A percentile compares a stretch with the other conserved stretches of the same genome.
These are phyloP conservation scores for Vitis hybrid DNA, from an alignment of 177 flowering plant genomes.

Conservation along the genomic window DNA sequence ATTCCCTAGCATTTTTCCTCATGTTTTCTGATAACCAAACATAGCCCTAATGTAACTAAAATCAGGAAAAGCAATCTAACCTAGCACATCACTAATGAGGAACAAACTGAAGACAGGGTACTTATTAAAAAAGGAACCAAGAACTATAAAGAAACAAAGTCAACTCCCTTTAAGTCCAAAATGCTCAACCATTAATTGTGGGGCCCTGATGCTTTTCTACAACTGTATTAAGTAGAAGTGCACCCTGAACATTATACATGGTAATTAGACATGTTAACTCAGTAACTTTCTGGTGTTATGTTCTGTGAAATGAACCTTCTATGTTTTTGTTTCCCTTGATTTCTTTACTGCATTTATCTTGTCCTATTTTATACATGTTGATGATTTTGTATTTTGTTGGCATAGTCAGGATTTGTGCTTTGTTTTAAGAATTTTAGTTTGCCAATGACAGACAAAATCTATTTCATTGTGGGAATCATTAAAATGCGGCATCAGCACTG, in stretches of 20 bases:
- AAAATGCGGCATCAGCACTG: constrained; percentile 47
- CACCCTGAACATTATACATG: too few species aligned
- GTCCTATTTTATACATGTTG: not conserved
- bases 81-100: too few species aligned
- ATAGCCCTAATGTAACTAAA: too few species aligned
- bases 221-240: not conserved
- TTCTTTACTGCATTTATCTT: not conserved
- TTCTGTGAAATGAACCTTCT: not conserved
- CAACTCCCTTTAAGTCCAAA: too few species aligned
- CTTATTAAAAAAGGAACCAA: too few species aligned
- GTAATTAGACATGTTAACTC: not conserved
- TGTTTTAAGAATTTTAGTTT: constrained; percentile 8
- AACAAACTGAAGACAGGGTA: too few species aligned
- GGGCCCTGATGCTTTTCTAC: not conserved
- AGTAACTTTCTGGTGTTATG: not conserved
- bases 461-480: constrained; percentile 71
- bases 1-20: too few species aligned
- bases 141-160: too few species aligned
- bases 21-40: too few species aligned
- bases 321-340: not conserved
- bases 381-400: too few species aligned
- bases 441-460: constrained; percentile 60
- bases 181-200: not conserved
- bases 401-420: not conserved
- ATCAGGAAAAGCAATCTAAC: too few species aligned